Evolutionary conservation across 176 grass and related monocot species (phyloP), one percentile per base, ranked within the genome.

Genomic region (Luzula sylvatica): DNA sequence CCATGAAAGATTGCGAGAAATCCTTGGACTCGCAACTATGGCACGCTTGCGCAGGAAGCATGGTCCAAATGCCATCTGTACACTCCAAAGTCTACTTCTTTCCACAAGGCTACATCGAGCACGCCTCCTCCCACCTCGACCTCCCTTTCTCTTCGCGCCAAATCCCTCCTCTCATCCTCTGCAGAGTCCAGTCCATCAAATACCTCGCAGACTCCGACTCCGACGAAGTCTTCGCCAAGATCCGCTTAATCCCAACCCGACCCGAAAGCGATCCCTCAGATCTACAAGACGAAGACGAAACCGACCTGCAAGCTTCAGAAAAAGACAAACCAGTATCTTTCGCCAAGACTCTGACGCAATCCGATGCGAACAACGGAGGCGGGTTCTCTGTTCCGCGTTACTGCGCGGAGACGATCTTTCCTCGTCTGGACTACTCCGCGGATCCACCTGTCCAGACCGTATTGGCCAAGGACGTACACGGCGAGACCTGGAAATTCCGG

Each of bases 21-120:
- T 58, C 75, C 51, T 59, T 98, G 2, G 75, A 87, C 65, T n/a
- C 78, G 58, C 78, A 92, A 65, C 93, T 98, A 12, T 98, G 93
- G 93, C 71, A 74, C 42, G 86, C 93, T 15, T 90, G 93, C 69
- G 93, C 93, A 15, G 93, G 93, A 0, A 65, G 74, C 68, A 75
- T 92, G 93, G 81, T 77, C 50, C 81, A 80, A 71, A 87, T 98
- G 15, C 81, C 81, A 15, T 70, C 72, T n/a, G 93, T 87, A 14
- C 75, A 87, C 65, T 78, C 81, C 24, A 83, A 54, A 26, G 75
- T 98, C 5, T 87, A 87, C 75, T 98, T 90, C 86, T 98, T 92
- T 70, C 93, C 86, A 25, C 93, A 98, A 78, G 93, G 93, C 55
- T 87, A 98, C 75, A 82, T 79, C 5, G 93, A 98, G 93, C 86